phyloP scores from a whole-genome alignment of 257 asterid species.

The Ajuga chamaepitys region DNA sequence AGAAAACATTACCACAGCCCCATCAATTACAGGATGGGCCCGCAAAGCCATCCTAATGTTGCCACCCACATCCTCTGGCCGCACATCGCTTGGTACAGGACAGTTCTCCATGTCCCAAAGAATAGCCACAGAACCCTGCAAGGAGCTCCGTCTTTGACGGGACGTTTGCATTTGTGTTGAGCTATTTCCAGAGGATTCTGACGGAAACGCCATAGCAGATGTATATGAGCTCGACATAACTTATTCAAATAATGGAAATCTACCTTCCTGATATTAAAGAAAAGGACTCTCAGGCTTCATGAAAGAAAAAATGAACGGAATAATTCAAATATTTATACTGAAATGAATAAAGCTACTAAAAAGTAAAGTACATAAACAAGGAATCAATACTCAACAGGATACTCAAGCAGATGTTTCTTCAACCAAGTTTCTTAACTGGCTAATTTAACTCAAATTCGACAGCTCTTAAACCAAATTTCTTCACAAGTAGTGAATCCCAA shows the following conservation, averaged over 20 bases:
- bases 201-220: conserved; percentile 22
- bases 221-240: conserved; percentile 39
- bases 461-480: too few species aligned
- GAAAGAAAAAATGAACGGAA: neutral
- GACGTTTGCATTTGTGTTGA: conserved; percentile 20
- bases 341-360: neutral
- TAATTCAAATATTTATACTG: neutral
- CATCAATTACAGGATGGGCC: conserved; percentile 66
- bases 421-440: neutral
- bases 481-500: too few species aligned
- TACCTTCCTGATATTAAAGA: conserved; percentile 22
- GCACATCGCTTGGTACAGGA: conserved; percentile 83
- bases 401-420: neutral
- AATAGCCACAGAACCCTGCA: conserved; percentile 63
- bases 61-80: conserved; percentile 87
- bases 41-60: conserved; percentile 78
- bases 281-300: conserved; percentile 4
- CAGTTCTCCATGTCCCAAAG: conserved; percentile 99
- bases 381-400: neutral
- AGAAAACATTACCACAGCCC: conserved; percentile 74
- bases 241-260: neutral
- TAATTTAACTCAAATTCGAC: too few species aligned
- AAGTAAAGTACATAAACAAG: neutral
- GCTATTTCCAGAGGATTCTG: conserved; percentile 28
- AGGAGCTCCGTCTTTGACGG: conserved; percentile 28